These are phyloP conservation scores for Russula vinacea DNA, from an alignment of 768 basidiomycete species.

Conservation along the genomic window DNA sequence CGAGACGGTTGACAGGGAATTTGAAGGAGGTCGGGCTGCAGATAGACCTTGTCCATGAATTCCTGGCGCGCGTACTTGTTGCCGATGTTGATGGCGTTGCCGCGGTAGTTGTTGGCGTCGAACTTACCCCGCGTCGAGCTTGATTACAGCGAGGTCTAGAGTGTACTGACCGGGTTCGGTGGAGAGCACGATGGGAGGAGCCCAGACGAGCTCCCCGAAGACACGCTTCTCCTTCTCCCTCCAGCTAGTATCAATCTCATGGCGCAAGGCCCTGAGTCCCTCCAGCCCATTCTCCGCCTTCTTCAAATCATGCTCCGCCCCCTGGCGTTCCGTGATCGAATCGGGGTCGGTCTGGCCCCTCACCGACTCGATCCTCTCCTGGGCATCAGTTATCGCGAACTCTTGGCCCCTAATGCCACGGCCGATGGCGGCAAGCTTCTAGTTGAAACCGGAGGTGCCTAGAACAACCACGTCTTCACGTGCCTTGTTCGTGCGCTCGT, in stretches of 20 bases:
- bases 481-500: not conserved
- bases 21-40: not conserved
- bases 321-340: too few species aligned
- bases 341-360: too few species aligned
- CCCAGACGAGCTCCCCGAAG: not conserved
- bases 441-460: not conserved
- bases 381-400: too few species aligned
- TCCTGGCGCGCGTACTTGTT: too few species aligned
- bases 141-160: not conserved
- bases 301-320: too few species aligned
- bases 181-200: not conserved
- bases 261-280: too few species aligned
- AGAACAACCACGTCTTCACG: not conserved
- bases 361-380: too few species aligned
- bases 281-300: too few species aligned
- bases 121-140: not conserved
- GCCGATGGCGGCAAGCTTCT: too few species aligned
- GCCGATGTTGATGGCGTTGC: not conserved
- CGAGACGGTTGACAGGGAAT: not conserved
- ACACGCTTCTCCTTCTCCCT: not conserved
- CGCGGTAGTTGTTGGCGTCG: not conserved
- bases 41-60: not conserved
- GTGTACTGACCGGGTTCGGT: not conserved
- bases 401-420: too few species aligned
- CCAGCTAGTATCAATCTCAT: not conserved